phyloP scores from a whole-genome alignment of 768 basidiomycete genomes.

The Russula brevipes region DNA sequence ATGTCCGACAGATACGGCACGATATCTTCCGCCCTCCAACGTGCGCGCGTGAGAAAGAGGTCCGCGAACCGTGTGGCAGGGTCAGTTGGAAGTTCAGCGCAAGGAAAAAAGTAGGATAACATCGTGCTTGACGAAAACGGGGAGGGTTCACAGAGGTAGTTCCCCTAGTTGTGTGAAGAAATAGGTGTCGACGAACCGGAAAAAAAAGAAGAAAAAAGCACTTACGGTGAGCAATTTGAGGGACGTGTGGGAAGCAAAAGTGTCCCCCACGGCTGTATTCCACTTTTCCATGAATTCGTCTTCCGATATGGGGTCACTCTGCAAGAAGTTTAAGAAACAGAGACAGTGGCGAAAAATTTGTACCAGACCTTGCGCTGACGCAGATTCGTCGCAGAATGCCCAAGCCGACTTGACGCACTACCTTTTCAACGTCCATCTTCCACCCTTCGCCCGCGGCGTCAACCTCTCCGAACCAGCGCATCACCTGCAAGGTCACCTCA shows the following conservation, averaged over 20 bases:
- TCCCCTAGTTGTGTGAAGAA: constrained; percentile 48
- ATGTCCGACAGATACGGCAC: constrained; percentile 77
- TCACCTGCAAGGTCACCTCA: constrained; percentile 58
- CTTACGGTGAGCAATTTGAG: constrained; percentile 66
- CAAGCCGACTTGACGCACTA: too few species aligned
- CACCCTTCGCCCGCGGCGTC: constrained; percentile 30
- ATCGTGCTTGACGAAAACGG: constrained; percentile 33
- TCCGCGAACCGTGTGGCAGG: constrained; percentile 80
- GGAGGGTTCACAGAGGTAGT: constrained; percentile 51
- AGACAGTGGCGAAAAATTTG: too few species aligned
- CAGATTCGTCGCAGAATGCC: too few species aligned
- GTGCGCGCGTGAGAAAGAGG: constrained; percentile 73
- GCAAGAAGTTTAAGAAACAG: too few species aligned
- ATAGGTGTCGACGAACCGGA: too few species aligned
- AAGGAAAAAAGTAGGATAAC: constrained; percentile 77
- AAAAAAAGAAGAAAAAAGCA: not conserved
- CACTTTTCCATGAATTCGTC: too few species aligned
- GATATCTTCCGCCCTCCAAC: constrained; percentile 79
- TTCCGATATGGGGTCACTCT: too few species aligned
- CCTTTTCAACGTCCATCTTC: too few species aligned
- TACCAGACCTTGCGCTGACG: too few species aligned
- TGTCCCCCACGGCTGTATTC: too few species aligned
- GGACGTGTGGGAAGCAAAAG: too few species aligned
- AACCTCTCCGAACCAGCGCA: constrained; percentile 77
- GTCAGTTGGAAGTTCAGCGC: constrained; percentile 65